Conservation (phyloP, 2,329 filamentous ascomycete genomes). For the Xylariaceae sp. region DNA sequence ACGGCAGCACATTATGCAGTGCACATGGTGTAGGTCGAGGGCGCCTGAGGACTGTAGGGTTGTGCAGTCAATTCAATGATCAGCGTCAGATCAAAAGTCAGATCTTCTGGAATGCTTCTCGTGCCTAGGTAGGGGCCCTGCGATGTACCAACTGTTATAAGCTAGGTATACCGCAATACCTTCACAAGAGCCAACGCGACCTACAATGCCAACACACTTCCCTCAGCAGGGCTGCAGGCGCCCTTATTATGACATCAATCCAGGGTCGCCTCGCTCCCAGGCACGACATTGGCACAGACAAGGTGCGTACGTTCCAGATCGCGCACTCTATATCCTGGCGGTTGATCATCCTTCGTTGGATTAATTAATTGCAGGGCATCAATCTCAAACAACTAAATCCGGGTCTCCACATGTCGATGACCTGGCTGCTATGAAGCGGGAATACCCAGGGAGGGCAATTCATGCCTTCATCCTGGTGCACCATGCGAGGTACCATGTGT, state of each 20-base stretch:
- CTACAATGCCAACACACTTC: not conserved
- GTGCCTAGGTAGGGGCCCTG: too few relatives aligned
- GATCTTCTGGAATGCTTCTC: not conserved
- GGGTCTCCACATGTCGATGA: slow-evolving; percentile 8
- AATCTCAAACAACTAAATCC: slow-evolving; percentile 46
- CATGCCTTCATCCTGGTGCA: too few relatives aligned
- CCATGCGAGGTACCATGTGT: not conserved
- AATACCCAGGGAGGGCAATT: too few relatives aligned
- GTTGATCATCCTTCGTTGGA: slow-evolving; percentile 45
- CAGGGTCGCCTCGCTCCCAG: not conserved
- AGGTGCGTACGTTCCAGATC: slow-evolving; percentile 23
- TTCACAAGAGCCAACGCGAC: too few relatives aligned
- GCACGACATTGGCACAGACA: not conserved
- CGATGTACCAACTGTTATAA: too few relatives aligned
- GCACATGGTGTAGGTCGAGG: too few relatives aligned
- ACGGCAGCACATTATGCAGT: not conserved
- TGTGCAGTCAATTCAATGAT: not conserved
- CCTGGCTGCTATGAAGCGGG: too few relatives aligned
- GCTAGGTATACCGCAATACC: too few relatives aligned
- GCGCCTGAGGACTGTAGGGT: too few relatives aligned
- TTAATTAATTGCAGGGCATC: slow-evolving; percentile 29
- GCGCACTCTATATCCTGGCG: slow-evolving; percentile 33
- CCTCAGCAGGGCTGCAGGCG: not conserved
- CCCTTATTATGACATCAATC: not conserved
- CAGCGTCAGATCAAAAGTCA: not conserved